These are phyloP conservation scores for Penicillium bialowiezense DNA, from an alignment of 495 filamentous ascomycete genomes.

Conservation along the genomic window DNA sequence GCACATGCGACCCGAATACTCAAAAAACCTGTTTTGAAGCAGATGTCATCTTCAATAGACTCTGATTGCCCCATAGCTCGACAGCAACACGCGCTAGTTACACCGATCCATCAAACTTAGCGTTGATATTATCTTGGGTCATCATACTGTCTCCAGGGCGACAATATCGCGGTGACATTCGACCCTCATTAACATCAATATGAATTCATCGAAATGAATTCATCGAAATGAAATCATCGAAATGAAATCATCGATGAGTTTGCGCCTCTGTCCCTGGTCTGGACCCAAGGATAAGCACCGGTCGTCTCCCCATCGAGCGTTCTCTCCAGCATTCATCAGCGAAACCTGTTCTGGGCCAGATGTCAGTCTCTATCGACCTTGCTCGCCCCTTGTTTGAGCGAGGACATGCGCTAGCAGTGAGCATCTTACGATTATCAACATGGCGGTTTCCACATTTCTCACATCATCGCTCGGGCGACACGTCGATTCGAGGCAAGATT, in stretches of 20 bases:
- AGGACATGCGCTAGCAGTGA: background rate
- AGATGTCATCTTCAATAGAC: background rate
- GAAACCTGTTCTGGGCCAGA: conserved; percentile 3
- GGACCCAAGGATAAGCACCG: background rate
- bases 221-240: too few species aligned
- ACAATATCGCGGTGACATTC: background rate
- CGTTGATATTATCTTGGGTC: background rate
- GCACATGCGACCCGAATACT: background rate
- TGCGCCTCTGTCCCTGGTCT: background rate
- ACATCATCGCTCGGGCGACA: background rate
- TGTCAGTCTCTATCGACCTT: background rate
- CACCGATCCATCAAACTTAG: background rate
- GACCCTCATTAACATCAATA: background rate
- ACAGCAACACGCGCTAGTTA: background rate
- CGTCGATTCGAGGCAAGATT: background rate
- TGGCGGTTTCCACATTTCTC: background rate
- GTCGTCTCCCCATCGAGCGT: background rate
- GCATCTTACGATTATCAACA: background rate
- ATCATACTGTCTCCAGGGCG: background rate
- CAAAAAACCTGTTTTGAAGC: conserved; percentile 6
- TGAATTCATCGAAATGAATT: too few species aligned
- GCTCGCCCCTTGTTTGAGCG: background rate
- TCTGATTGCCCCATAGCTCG: background rate
- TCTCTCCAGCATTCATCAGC: background rate
- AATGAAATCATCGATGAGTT: too few species aligned